Base-by-base conservation (phyloP, 371 early-diverging fungal species). In the Syncephalastrum contaminatum region DNA sequence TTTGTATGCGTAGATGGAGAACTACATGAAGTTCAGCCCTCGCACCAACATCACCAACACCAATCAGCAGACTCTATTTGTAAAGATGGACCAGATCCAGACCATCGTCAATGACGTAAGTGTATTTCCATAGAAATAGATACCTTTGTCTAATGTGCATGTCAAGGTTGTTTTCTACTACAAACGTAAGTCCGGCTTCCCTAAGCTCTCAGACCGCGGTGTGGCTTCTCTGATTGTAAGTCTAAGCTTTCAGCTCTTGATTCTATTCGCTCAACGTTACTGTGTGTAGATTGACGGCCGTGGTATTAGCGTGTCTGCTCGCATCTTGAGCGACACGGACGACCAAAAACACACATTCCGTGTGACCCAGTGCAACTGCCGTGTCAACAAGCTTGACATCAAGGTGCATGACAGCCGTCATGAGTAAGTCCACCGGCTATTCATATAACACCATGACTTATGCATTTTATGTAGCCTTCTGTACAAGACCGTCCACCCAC, bases 111-210 rank as follows among this genome's bases (percentile, higher is more conserved):
- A 67, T 12, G 67, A 73, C 48, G 73, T 59, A 48, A 59, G 59
- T 51, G 24, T 13, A 45, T 4, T 16, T 16, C 0, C 20, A 24
- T 36, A 19, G 20, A 2, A 20, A 2, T 4, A 42, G 4, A 4
- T 6, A 30, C 36, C 12, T 5, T 2, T 5, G 43, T 3, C 42
- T 18, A 44, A 55, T 72, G 13, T 55, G 68, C 5, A 57, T 22
- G 1, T 43, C 7, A 7, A 81, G 49, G 81, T 85, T 16, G 77
- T 82, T 7, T 88, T 84, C 54, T 83, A 78, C 18, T 75, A 76
- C 60, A 74, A 72, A 51, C 76, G 75, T n/a, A 84, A 84, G 54
- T 66, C 64, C 0, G 84, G 86, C 0, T 84, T 88, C 62, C 67
- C 70, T 14, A 62, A 63, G 20, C 44, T 86, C 15, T 66, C 69